phyloP scores from a whole-genome alignment of 768 basidiomycete genomes.

The Boletus tomentosulus region DNA sequence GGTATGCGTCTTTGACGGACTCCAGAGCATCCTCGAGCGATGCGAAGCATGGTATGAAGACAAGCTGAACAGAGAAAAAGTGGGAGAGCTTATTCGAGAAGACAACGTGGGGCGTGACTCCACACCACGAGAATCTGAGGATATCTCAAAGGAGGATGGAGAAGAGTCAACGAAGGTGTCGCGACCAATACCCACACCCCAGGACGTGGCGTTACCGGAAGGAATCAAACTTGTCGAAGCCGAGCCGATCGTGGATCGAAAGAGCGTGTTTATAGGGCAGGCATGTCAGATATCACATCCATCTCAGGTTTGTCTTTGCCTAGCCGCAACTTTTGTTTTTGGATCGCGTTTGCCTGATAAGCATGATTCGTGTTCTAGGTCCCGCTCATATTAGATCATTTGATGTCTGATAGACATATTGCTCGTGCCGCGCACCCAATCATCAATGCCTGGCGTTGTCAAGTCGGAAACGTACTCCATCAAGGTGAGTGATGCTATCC shows the following conservation, averaged over 20 bases:
- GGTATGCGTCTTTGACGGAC: slow-evolving; percentile 84
- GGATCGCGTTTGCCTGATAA: not conserved
- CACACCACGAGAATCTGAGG: slow-evolving; percentile 4
- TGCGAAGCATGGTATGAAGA: slow-evolving; percentile 70
- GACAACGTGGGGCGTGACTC: slow-evolving; percentile 37
- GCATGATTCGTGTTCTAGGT: slow-evolving; percentile 45
- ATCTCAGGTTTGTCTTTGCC: slow-evolving; percentile 48
- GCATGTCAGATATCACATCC: slow-evolving; percentile 79
- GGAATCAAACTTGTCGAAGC: slow-evolving; percentile 66
- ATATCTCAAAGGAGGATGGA: slow-evolving; percentile 1
- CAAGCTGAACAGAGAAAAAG: slow-evolving; percentile 52
- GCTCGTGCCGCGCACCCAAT: slow-evolving; percentile 73
- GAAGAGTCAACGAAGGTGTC: slow-evolving; percentile 2
- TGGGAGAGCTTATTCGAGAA: slow-evolving; percentile 52
- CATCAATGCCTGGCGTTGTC: slow-evolving; percentile 82
- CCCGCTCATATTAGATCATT: slow-evolving; percentile 56
- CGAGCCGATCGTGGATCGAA: slow-evolving; percentile 82
- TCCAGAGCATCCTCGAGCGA: slow-evolving; percentile 68
- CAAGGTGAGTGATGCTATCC: slow-evolving; percentile 50
- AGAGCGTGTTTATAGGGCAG: slow-evolving; percentile 81
- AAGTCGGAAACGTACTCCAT: slow-evolving; percentile 60
- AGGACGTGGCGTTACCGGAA: slow-evolving; percentile 41
- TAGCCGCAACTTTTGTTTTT: not conserved
- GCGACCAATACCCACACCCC: not conserved
- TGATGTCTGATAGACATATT: slow-evolving; percentile 70